A percentile compares a stretch with the other conserved stretches of the same genome.
phyloP scores from a whole-genome alignment of 352 stramenopile genomes.

The Globisporangium takayamanum region DNA sequence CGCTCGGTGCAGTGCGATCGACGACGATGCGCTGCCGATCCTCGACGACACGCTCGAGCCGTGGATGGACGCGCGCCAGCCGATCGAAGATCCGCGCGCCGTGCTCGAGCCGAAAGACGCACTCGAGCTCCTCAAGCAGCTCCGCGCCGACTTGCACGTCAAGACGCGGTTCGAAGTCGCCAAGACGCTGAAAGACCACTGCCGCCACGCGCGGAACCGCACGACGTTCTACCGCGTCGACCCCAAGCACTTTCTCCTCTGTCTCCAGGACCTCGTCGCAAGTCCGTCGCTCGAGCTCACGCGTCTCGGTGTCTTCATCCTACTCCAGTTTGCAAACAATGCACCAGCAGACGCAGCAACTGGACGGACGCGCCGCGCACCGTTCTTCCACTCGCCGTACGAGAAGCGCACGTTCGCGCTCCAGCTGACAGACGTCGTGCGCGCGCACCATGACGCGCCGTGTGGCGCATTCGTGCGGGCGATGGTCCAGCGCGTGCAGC shows the following conservation, averaged over 20 bases:
- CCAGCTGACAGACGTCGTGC: slow-evolving; percentile 27
- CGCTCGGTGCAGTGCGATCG: slow-evolving; percentile 43
- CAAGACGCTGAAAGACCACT: slow-evolving; percentile 67
- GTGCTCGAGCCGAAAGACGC: slow-evolving; percentile 47
- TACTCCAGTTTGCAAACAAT: slow-evolving; percentile 57
- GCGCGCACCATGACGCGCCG: slow-evolving; percentile 19
- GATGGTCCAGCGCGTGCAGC: slow-evolving; percentile 50
- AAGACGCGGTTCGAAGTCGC: slow-evolving; percentile 59
- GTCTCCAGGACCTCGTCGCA: slow-evolving; percentile 51
- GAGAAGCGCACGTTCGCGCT: slow-evolving; percentile 53
- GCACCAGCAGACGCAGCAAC: slow-evolving; percentile 9
- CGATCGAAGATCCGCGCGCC: slow-evolving; percentile 35
- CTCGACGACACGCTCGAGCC: slow-evolving; percentile 39
- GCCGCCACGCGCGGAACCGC: slow-evolving; percentile 59
- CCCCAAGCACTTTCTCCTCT: slow-evolving; percentile 33
- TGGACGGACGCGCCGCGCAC: slow-evolving; percentile 3
- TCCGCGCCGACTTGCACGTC: slow-evolving; percentile 52
- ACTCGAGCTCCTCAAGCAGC: slow-evolving; percentile 40
- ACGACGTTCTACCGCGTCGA: slow-evolving; percentile 40
- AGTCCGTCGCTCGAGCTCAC: slow-evolving; percentile 45
- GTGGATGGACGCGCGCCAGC: slow-evolving; percentile 50
- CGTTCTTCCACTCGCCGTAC: slow-evolving; percentile 52
- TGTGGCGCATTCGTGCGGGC: slow-evolving; percentile 35
- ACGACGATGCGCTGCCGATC: slow-evolving; percentile 44
- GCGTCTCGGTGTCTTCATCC: slow-evolving; percentile 60